These are phyloP conservation scores for Xylaria hypoxylon DNA, from an alignment of 2,329 filamentous ascomycete species.

Conservation along the genomic window DNA sequence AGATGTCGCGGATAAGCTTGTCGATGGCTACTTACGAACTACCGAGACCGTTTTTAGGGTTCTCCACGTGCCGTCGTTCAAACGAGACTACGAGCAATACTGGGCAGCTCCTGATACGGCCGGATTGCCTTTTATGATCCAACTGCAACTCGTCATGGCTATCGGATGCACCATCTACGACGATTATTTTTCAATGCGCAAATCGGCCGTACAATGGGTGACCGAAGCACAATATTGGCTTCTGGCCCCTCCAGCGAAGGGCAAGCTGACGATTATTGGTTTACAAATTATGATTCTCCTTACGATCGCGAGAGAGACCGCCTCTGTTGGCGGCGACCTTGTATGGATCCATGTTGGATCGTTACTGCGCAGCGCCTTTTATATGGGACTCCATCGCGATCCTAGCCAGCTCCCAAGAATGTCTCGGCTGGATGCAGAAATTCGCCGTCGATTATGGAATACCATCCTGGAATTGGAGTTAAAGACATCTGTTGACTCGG, in stretches of 20 bases:
- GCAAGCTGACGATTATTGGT: slow-evolving; percentile 59
- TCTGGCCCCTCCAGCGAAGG: slow-evolving; percentile 60
- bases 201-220: slow-evolving; percentile 61
- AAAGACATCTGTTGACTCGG: slow-evolving; percentile 63
- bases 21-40: slow-evolving; percentile 65
- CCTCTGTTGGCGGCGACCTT: slow-evolving; percentile 62
- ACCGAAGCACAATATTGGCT: slow-evolving; percentile 66
- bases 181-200: slow-evolving; percentile 57
- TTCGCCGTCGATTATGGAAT: slow-evolving; percentile 67
- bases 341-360: slow-evolving; percentile 64
- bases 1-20: slow-evolving; percentile 61
- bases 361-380: slow-evolving; percentile 65
- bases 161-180: slow-evolving; percentile 63
- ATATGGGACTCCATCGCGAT: slow-evolving; percentile 70
- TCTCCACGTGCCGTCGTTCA: slow-evolving; percentile 68
- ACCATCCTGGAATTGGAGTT: slow-evolving; percentile 67
- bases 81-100: slow-evolving; percentile 63
- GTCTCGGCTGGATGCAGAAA: slow-evolving; percentile 62
- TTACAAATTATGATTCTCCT: slow-evolving; percentile 67
- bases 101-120: slow-evolving; percentile 58
- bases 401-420: slow-evolving; percentile 62
- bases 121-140: slow-evolving; percentile 61
- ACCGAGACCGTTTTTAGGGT: slow-evolving; percentile 69
- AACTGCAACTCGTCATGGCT: slow-evolving; percentile 65
- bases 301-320: slow-evolving; percentile 61